A percentile compares a stretch with the other conserved stretches of the same genome.
phyloP scores from a whole-genome alignment of 2,329 filamentous ascomycete species.

The Thielaviopsis euricoi region DNA sequence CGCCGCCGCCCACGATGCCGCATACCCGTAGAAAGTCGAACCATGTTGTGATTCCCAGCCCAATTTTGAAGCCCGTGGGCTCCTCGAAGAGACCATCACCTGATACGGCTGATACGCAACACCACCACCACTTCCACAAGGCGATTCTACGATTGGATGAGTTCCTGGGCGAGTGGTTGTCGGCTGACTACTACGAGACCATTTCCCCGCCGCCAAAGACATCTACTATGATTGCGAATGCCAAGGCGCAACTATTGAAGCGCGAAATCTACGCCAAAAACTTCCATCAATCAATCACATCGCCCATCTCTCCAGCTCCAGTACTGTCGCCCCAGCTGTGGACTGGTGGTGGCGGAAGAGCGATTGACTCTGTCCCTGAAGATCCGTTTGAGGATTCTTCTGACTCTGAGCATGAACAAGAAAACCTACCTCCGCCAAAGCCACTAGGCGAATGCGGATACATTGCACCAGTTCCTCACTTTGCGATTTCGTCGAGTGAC shows the following conservation, averaged over 20 bases:
- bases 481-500: slow-evolving; percentile 64
- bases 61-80: slow-evolving; percentile 11
- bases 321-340: slow-evolving; percentile 8
- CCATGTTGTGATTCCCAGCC: slow-evolving; percentile 9
- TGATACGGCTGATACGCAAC: slow-evolving; percentile 1
- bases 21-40: slow-evolving; percentile 1
- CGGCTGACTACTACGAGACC: slow-evolving; percentile 79
- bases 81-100: background rate
- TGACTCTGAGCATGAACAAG: background rate
- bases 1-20: slow-evolving; percentile 11
- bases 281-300: slow-evolving; percentile 15
- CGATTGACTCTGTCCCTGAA: slow-evolving; percentile 3
- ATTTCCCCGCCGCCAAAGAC: slow-evolving; percentile 81
- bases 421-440: slow-evolving; percentile 15
- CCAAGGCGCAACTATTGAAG: slow-evolving; percentile 72
- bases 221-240: slow-evolving; percentile 70
- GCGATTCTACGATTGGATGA: slow-evolving; percentile 67
- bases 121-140: slow-evolving; percentile 28
- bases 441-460: slow-evolving; percentile 29
- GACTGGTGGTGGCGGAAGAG: slow-evolving; percentile 8
- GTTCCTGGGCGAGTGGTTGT: slow-evolving; percentile 90
- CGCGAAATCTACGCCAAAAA: slow-evolving; percentile 50
- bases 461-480: slow-evolving; percentile 60
- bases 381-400: slow-evolving; percentile 10
- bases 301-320: slow-evolving; percentile 2